Evolutionary conservation across 164 flowering plant species (phyloP).

Genomic region (Macadamia integrifolia): DNA sequence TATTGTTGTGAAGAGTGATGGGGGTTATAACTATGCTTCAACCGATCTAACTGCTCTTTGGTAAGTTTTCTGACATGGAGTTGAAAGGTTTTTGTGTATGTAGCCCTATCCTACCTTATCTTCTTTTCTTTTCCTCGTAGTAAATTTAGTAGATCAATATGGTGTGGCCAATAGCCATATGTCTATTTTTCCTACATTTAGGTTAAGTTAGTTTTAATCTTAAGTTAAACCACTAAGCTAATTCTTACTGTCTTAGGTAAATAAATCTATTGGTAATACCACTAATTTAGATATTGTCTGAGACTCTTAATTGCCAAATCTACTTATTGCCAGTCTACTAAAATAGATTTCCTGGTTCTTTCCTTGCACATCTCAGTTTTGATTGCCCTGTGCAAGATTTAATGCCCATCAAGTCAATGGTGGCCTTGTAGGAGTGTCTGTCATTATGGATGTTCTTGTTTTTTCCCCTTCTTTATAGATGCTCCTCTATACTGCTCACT

Average conservation of each 20-base stretch:
- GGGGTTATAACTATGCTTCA: conserved; percentile 94
- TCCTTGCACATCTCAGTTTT: no score
- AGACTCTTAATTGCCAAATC: not conserved
- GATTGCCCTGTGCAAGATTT: no score
- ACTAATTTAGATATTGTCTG: not conserved
- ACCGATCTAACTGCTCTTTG: conserved; percentile 95
- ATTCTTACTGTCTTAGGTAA: not conserved
- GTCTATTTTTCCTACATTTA: no score
- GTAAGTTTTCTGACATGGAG: conserved; percentile 34
- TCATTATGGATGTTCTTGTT: no score
- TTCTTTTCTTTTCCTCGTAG: not conserved
- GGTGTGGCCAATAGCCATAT: not conserved
- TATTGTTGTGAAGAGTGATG: conserved; percentile 93
- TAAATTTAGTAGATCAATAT: not conserved
- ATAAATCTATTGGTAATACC: not conserved
- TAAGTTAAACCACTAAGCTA: not conserved
- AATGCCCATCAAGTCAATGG: no score
- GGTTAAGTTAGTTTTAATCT: not conserved
- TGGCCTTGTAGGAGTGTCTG: no score
- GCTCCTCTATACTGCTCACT: no score
- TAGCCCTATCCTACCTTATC: not conserved
- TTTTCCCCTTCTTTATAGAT: no score
- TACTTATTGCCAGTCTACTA: no score
- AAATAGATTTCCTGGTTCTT: no score
- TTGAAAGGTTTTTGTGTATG: not conserved